Percentiles rank a stretch among this genome's conserved stretches.
phyloP scores from a whole-genome alignment of 2,329 filamentous ascomycete genomes.

The Chaetomiaceae sp. region DNA sequence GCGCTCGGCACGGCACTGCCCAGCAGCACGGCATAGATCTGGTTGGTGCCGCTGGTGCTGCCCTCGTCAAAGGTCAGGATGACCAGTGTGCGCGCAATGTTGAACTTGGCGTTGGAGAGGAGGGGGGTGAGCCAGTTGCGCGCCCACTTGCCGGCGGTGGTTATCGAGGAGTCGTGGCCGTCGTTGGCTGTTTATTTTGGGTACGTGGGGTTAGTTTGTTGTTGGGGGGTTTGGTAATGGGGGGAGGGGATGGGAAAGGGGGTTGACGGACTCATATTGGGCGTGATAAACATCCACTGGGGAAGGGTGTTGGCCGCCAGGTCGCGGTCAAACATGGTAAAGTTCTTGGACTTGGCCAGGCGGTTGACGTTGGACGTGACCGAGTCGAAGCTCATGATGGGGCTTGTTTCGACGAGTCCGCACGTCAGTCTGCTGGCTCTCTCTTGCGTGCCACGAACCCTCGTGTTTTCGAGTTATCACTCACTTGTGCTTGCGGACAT shows the following conservation, averaged over 20 bases:
- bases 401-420: no score
- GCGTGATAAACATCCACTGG: conserved; percentile 1
- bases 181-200: neutral
- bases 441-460: no score
- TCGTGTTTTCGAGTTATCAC: no score
- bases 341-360: neutral
- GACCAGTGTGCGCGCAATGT: neutral
- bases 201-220: no score
- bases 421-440: no score
- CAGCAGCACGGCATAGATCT: neutral
- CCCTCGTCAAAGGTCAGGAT: neutral
- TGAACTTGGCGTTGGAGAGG: neutral
- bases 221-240: neutral
- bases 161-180: neutral
- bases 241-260: no score
- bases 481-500: neutral
- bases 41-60: neutral
- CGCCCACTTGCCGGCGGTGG: neutral
- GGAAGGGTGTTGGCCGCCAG: neutral
- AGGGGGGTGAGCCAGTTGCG: neutral
- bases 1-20: neutral
- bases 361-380: neutral
- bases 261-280: neutral
- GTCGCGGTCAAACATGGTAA: neutral
- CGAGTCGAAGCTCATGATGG: neutral